Evolutionary conservation across 305 asterid species (phyloP).

Genomic region (Plantago lanceolata): DNA sequence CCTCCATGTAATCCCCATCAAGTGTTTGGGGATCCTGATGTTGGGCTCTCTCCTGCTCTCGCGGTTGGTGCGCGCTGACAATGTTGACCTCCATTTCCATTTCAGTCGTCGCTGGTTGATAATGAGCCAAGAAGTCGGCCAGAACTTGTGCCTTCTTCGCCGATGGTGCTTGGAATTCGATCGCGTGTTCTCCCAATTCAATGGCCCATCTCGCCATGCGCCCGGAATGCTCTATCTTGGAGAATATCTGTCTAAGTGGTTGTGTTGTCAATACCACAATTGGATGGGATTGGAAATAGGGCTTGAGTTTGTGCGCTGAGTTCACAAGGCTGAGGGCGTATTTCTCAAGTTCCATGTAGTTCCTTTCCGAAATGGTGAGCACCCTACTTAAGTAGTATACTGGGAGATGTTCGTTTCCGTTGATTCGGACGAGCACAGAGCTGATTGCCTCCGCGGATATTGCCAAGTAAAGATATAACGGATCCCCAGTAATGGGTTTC

Average conservation of each 20-base stretch:
- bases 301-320: neutral
- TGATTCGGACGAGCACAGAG: neutral
- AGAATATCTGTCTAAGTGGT: neutral
- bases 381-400: neutral
- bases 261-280: neutral
- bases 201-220: neutral
- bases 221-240: neutral
- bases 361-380: neutral
- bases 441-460: neutral
- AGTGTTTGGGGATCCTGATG: too few relatives aligned
- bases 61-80: too few relatives aligned
- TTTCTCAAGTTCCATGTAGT: neutral
- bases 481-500: too few relatives aligned
- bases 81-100: too few relatives aligned
- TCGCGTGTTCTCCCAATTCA: neutral
- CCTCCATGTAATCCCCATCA: too few relatives aligned
- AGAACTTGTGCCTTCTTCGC: neutral
- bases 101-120: too few relatives aligned
- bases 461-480: too few relatives aligned
- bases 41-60: too few relatives aligned
- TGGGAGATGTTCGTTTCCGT: neutral
- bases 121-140: neutral
- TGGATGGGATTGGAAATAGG: too few relatives aligned
- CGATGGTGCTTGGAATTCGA: too few relatives aligned
- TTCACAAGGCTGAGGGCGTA: neutral